phyloP scores from a whole-genome alignment of 1,284 basidiomycete genomes.

The Anthracocystis panici-leucophaei region DNA sequence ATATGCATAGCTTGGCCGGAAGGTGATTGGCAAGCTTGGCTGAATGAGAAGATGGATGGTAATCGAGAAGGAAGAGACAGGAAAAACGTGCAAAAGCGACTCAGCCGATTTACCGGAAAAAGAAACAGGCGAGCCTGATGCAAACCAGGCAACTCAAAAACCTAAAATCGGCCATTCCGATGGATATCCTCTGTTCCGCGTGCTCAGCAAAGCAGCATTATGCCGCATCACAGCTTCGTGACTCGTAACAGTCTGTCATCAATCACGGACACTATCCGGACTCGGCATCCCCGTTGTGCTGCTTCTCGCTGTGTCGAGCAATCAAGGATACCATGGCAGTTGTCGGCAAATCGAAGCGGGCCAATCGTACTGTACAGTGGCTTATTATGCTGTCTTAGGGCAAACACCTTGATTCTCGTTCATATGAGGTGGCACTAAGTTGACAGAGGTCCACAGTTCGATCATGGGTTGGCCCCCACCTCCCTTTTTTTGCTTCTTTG shows the following conservation, averaged over 20 bases:
- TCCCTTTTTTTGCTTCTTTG: no score
- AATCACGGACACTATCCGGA: no score
- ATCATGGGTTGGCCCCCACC: conserved; percentile 50
- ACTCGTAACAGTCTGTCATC: neutral
- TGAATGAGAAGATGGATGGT: conserved; percentile 1
- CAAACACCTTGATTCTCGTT: neutral
- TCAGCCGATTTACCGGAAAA: neutral
- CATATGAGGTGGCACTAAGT: conserved; percentile 27
- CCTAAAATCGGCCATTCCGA: neutral
- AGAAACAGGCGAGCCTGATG: neutral
- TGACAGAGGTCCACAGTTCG: conserved; percentile 58
- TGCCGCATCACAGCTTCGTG: conserved; percentile 1
- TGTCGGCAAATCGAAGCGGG: conserved; percentile 8
- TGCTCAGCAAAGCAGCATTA: conserved; percentile 4
- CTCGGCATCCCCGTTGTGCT: no score
- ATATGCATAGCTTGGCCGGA: conserved; percentile 4
- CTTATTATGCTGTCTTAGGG: conserved; percentile 62
- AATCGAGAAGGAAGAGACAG: neutral
- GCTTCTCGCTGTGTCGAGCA: no score
- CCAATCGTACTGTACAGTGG: conserved; percentile 57
- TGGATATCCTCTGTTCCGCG: neutral
- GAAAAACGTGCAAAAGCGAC: neutral
- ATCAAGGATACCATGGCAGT: no score
- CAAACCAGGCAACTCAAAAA: neutral
- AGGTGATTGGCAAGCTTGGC: neutral